Percentiles rank a stretch among this genome's conserved stretches.
Evolutionary conservation across 352 stramenopile species (phyloP).

Genomic region (Phytophthora uliginosa): DNA sequence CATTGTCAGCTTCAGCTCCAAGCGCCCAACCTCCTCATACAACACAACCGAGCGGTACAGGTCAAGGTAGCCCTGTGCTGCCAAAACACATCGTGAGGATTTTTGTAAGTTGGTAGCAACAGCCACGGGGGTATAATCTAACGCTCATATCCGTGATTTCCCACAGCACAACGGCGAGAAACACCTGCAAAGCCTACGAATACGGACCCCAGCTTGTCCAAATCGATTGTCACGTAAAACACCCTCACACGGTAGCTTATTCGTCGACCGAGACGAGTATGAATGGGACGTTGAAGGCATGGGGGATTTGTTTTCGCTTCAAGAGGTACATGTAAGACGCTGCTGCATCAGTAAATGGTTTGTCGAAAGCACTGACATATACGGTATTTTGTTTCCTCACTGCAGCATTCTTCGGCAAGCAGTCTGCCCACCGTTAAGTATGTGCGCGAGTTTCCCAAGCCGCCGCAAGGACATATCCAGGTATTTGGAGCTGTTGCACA

Average conservation of each 20-base stretch:
- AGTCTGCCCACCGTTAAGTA: conserved; percentile 45
- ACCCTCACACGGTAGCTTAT: conserved; percentile 10
- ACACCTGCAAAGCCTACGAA: conserved; percentile 41
- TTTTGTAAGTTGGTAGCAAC: not conserved
- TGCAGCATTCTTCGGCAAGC: not conserved
- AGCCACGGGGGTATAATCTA: conserved; percentile 1
- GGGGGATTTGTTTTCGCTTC: conserved; percentile 37
- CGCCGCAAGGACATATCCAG: conserved; percentile 44
- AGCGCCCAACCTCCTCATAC: not conserved
- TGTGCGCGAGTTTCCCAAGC: conserved; percentile 59
- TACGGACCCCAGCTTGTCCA: conserved; percentile 46
- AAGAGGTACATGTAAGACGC: conserved; percentile 24
- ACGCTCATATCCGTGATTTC: not conserved
- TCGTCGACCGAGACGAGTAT: conserved; percentile 12
- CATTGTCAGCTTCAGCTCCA: not conserved
- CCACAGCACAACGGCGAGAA: conserved; percentile 39
- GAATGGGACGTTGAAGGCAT: not conserved
- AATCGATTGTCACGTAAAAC: conserved; percentile 40
- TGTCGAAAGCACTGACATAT: not conserved
- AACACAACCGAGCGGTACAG: conserved; percentile 4
- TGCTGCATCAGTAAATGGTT: not conserved
- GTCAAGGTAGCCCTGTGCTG: conserved; percentile 15
- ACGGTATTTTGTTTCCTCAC: not conserved
- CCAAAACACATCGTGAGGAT: conserved; percentile 40
- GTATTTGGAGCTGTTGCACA: conserved; percentile 21